These are phyloP conservation scores for Colletotrichum kahawae DNA, from an alignment of 2,329 filamentous ascomycete genomes.

Conservation along the genomic window DNA sequence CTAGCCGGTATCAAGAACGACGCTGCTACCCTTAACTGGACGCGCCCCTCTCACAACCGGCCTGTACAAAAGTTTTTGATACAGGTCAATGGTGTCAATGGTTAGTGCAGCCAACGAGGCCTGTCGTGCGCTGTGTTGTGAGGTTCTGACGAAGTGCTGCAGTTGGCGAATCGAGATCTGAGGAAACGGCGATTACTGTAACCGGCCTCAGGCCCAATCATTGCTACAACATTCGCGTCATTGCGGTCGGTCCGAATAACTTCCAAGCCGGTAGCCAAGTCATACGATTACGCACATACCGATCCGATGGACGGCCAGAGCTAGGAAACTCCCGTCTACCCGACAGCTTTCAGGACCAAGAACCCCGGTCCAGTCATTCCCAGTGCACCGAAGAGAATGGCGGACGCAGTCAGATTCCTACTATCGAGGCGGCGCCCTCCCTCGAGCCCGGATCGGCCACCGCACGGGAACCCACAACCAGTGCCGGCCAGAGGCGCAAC, in stretches of 20 bases:
- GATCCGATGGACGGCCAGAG: slow-evolving; percentile 66
- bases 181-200: slow-evolving; percentile 89
- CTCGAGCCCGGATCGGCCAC: slow-evolving; percentile 66
- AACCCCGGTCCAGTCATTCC: slow-evolving; percentile 34
- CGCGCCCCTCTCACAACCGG: slow-evolving; percentile 67
- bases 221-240: slow-evolving; percentile 92
- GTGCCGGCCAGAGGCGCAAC: slow-evolving; percentile 57
- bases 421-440: slow-evolving; percentile 65
- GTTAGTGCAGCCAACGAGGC: slow-evolving; percentile 51
- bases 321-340: slow-evolving; percentile 62
- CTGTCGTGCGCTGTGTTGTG: background rate
- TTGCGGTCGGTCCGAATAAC: slow-evolving; percentile 88
- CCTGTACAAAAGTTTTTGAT: slow-evolving; percentile 87
- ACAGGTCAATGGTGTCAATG: slow-evolving; percentile 90
- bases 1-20: slow-evolving; percentile 88
- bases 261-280: slow-evolving; percentile 90
- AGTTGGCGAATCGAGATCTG: slow-evolving; percentile 84
- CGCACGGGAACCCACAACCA: slow-evolving; percentile 64
- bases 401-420: slow-evolving; percentile 55
- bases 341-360: slow-evolving; percentile 59
- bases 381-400: slow-evolving; percentile 46
- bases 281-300: slow-evolving; percentile 81
- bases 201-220: slow-evolving; percentile 84
- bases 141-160: background rate
- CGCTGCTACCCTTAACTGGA: slow-evolving; percentile 91